Evolutionary conservation across 768 basidiomycete species (phyloP), one percentile per base, ranked within the genome.

Genomic region (Brasilioporus rufonigricans): DNA sequence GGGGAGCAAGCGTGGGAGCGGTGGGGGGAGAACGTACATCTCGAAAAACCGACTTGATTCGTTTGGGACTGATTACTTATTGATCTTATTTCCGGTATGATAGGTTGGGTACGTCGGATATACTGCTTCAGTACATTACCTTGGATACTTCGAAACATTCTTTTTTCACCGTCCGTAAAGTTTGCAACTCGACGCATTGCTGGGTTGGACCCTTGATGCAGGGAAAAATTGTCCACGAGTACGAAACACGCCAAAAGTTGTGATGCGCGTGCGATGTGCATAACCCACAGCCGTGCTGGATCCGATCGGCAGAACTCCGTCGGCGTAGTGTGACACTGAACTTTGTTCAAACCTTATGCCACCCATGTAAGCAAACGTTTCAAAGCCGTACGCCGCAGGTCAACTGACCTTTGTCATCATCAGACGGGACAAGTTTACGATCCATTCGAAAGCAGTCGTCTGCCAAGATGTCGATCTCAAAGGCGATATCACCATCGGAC

Each of bases 391-490:
- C 9, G 27, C 36, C 4, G 19, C 26, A 23, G 12, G 8, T 27
- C 36, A 31, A 38, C 39, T 52, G 3, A 58, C 36, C 2, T 23
- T 6, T 12, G n/a, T 38, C 48, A 12, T 44, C 21, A 33, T 4
- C 65, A 93, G 91, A 71, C 88, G 89, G 61, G 89, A 93, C 76
- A 91, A 89, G 68, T 87, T 91, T 65, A 89, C 87, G 7, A 91
- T 97, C 43, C 92, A 96, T 61, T 90, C 93, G 3, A 92, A 86
- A 67, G 89, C 93, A 7, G 80, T 96, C 45, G 89, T 98, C 27
- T 93, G 91, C 67, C 89, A 93, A 66, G 94, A 97, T 74, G 91
- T 92, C 29, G 94, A 98, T 58, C 79, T 98, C 62, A 91, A 92
- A 68, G 96, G 97, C 48, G 89, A 94, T 64, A 90, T 96, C 50